A percentile compares a stretch with the other conserved stretches of the same genome.
phyloP scores from a whole-genome alignment of 257 asterid genomes.

The Mitragyna speciosa region DNA sequence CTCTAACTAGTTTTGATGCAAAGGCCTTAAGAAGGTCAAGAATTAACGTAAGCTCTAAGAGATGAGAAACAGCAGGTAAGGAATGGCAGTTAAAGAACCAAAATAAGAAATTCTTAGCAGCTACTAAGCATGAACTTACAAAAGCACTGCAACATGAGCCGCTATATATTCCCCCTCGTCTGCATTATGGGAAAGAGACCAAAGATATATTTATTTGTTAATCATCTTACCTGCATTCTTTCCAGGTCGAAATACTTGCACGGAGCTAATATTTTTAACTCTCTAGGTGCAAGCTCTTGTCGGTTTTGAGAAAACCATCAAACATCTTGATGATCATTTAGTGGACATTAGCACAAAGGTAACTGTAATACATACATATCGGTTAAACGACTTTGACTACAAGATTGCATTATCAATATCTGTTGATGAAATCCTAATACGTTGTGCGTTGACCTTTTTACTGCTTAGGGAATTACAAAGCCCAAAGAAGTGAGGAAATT shows the following conservation, averaged over 20 bases:
- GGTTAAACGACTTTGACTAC: not conserved
- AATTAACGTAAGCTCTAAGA: not conserved
- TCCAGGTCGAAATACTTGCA: not conserved
- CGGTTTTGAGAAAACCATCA: slow-evolving; percentile 84
- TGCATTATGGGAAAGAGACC: not conserved
- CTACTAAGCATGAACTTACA: not conserved
- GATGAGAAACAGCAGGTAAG: not conserved
- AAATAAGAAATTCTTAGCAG: too few relatives aligned
- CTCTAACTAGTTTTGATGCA: not conserved
- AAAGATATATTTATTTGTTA: not conserved
- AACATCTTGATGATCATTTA: slow-evolving; percentile 83
- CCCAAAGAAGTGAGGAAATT: slow-evolving; percentile 88
- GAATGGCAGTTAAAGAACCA: too few relatives aligned
- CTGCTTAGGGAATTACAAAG: slow-evolving; percentile 69
- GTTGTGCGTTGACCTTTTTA: not conserved
- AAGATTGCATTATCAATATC: too few relatives aligned
- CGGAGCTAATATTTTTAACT: slow-evolving; percentile 1
- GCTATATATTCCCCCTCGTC: not conserved
- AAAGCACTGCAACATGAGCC: not conserved
- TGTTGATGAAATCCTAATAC: not conserved
- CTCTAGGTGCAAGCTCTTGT: slow-evolving; percentile 92
- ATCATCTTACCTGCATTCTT: not conserved
- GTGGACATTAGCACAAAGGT: slow-evolving; percentile 90
- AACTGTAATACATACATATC: slow-evolving; percentile 1
- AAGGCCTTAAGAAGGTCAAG: not conserved